phyloP scores from a whole-genome alignment of 1,284 basidiomycete species.

The Stereum hirsutum region DNA sequence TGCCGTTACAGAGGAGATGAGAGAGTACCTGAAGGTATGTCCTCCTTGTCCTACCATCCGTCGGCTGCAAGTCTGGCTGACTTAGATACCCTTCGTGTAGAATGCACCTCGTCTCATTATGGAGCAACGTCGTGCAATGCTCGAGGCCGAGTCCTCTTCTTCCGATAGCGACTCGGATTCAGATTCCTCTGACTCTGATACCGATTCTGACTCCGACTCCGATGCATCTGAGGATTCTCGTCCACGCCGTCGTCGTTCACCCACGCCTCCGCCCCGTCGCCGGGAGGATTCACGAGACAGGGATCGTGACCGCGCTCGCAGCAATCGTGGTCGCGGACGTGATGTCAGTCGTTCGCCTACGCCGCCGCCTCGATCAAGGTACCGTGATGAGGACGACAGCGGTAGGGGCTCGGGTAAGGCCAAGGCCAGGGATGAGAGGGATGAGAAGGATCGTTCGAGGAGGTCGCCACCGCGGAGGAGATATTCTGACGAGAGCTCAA shows the following conservation, averaged over 20 bases:
- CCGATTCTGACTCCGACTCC: conserved; percentile 28
- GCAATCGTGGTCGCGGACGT: conserved; percentile 11
- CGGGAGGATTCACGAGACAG: not conserved
- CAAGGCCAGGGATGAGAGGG: conserved; percentile 4
- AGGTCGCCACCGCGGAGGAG: conserved; percentile 4
- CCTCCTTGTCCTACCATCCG: conserved; percentile 6
- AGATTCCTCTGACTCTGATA: conserved; percentile 26
- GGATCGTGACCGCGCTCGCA: conserved; percentile 3
- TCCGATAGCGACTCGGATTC: conserved; percentile 38
- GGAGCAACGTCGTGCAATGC: conserved; percentile 83
- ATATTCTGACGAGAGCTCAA: conserved; percentile 5
- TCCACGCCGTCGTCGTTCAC: conserved; percentile 6
- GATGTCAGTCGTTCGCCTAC: conserved; percentile 7
- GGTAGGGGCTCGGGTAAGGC: conserved; percentile 11
- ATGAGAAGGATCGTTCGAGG: conserved; percentile 4
- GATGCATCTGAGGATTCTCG: conserved; percentile 22
- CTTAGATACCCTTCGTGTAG: conserved; percentile 26
- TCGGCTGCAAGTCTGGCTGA: conserved; percentile 3
- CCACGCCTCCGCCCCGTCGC: conserved; percentile 8
- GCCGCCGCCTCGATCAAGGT: conserved; percentile 7
- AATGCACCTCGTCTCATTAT: conserved; percentile 88
- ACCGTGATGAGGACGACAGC: conserved; percentile 8
- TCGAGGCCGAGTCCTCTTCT: conserved; percentile 66
- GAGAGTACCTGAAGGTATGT: conserved; percentile 85
- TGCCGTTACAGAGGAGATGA: conserved; percentile 90